These are phyloP conservation scores for Ustilago hordei DNA, from an alignment of 1,284 basidiomycete genomes.

Conservation along the genomic window DNA sequence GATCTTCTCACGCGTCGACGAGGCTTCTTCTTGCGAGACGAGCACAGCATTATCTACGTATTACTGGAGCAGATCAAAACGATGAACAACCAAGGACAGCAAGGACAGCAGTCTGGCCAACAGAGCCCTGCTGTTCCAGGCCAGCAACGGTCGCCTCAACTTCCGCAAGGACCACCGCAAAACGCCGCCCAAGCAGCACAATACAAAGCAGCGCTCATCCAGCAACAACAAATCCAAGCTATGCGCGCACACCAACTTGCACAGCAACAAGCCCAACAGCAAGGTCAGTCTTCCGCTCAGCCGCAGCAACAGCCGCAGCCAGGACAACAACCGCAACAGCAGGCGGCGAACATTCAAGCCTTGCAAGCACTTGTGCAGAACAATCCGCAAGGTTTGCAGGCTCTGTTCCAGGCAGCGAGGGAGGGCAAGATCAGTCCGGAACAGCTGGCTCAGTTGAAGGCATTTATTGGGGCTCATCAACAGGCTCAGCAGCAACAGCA, in stretches of 20 bases:
- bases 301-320: conserved; percentile 23
- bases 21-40: not conserved
- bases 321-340: conserved; percentile 28
- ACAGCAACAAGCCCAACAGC: conserved; percentile 45
- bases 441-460: conserved; percentile 56
- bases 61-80: not conserved
- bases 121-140: conserved; percentile 10
- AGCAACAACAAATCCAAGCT: conserved; percentile 55
- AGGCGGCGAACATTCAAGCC: conserved; percentile 47
- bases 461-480: conserved; percentile 52
- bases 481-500: conserved; percentile 29
- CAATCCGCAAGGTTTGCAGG: conserved; percentile 59
- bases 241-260: conserved; percentile 47
- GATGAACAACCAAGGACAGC: conserved; percentile 40
- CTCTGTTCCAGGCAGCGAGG: conserved; percentile 58
- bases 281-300: conserved; percentile 26
- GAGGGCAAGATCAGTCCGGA: conserved; percentile 61
- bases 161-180: conserved; percentile 33
- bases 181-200: conserved; percentile 43
- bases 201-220: conserved; percentile 49
- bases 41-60: not conserved
- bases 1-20: conserved; percentile 7
- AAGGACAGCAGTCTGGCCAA: conserved; percentile 32
- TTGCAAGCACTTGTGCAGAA: conserved; percentile 57
- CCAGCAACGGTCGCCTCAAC: conserved; percentile 19